Evolutionary conservation across 2,329 filamentous ascomycete species (phyloP).

Genomic region (Sphaerulina populicola): DNA sequence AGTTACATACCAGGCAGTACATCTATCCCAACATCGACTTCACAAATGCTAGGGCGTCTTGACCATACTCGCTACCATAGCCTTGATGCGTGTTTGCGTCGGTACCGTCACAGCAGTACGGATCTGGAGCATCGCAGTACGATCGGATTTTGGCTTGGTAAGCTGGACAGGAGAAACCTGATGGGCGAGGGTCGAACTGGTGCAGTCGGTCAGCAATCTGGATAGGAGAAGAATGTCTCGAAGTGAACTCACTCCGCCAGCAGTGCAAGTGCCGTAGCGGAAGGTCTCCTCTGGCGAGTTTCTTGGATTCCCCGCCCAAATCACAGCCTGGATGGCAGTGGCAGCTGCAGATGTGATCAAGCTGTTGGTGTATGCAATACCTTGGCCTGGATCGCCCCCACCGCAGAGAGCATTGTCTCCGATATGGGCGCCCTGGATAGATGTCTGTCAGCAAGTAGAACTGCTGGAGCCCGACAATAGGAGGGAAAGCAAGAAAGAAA

Average conservation of each 20-base stretch:
- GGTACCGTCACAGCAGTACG: conserved; percentile 57
- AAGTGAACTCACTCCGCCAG: conserved; percentile 47
- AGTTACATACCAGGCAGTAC: too few relatives aligned
- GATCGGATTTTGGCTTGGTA: conserved; percentile 50
- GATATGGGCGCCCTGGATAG: conserved; percentile 50
- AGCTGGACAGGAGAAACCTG: conserved; percentile 51
- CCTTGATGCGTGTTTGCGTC: conserved; percentile 53
- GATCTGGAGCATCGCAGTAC: conserved; percentile 50
- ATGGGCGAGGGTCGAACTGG: conserved; percentile 53
- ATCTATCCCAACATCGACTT: conserved; percentile 41
- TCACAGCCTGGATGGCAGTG: conserved; percentile 24
- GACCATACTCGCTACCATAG: conserved; percentile 54
- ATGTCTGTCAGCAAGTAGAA: conserved; percentile 20
- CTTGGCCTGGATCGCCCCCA: conserved; percentile 44
- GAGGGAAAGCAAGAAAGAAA: conserved; percentile 5
- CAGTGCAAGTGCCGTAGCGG: conserved; percentile 53
- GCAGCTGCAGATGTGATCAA: conserved; percentile 17
- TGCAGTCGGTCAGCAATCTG: conserved; percentile 18
- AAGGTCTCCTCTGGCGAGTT: conserved; percentile 49
- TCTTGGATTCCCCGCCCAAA: conserved; percentile 42
- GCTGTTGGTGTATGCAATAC: conserved; percentile 40
- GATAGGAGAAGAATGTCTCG: not conserved
- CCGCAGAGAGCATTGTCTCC: conserved; percentile 56
- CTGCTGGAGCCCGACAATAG: not conserved
- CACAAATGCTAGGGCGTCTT: conserved; percentile 52